These are phyloP conservation scores for Nakazawaea ishiwadae DNA, from an alignment of 805 yeast species.

Conservation along the genomic window DNA sequence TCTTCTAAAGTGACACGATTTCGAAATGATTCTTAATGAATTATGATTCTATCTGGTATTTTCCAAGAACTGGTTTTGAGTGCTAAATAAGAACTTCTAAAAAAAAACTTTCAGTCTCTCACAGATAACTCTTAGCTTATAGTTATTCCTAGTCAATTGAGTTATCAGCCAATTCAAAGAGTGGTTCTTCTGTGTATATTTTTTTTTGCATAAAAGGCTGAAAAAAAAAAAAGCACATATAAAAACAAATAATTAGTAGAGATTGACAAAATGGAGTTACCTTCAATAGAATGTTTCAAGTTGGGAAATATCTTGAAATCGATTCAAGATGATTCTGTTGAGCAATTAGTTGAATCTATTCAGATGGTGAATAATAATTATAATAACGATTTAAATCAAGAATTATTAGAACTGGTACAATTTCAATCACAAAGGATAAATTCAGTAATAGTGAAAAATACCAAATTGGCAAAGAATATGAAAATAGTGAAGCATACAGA, in stretches of 20 bases:
- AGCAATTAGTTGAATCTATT: slow-evolving; percentile 21
- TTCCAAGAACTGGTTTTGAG: too few species aligned
- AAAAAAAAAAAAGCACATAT: too few species aligned
- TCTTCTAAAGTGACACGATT: too few species aligned
- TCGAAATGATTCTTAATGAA: neutral
- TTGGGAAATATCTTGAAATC: slow-evolving; percentile 22
- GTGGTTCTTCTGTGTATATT: too few species aligned
- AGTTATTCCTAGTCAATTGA: too few species aligned
- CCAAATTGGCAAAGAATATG: slow-evolving; percentile 4
- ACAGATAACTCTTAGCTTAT: too few species aligned
- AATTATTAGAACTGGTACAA: slow-evolving; percentile 18
- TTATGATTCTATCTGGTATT: neutral
- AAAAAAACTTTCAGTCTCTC: too few species aligned
- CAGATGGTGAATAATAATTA: slow-evolving; percentile 18
- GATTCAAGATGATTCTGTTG: slow-evolving; percentile 18
- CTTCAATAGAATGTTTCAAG: slow-evolving; percentile 23
- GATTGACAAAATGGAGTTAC: slow-evolving; percentile 16
- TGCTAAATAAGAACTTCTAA: neutral
- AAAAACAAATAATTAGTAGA: too few species aligned
- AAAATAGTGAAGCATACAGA: neutral
- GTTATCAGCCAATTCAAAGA: too few species aligned
- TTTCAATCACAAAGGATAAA: slow-evolving; percentile 21
- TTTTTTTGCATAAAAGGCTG: too few species aligned
- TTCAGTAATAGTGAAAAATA: slow-evolving; percentile 1
- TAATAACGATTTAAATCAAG: slow-evolving; percentile 25